Evolutionary conservation across 2,329 filamentous ascomycete species (phyloP), one percentile per base, ranked within the genome.

Genomic region (Coniochaeta ligniaria): DNA sequence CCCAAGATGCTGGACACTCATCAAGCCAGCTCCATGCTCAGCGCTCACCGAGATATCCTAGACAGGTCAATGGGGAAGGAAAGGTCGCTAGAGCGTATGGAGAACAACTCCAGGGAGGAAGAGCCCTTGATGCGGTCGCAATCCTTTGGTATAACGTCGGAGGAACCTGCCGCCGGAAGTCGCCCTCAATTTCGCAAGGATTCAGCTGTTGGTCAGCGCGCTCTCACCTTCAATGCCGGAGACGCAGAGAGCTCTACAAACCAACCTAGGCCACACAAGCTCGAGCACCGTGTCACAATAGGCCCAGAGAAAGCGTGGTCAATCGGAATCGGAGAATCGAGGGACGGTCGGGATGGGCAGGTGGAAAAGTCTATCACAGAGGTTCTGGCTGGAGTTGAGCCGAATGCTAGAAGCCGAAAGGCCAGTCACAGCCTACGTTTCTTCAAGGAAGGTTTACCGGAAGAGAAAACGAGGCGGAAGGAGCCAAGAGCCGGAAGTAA

Each of bases 361-460:
- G 85, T 88, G 7, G 85, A 88, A 65, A 83, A 86, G 69, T 86
- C 84, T n/a, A 83, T 88, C 58, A 78, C 83, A 6, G 83, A 87
- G 63, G 83, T 82, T 31, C 77, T 87, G 68, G 79, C 83, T 20
- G 84, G 84, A 2, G 75, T 82, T n/a, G 85, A 87, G 66, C 83
- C 78, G 47, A 86, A 83, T 66, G 82, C 82, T 54, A 82, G 86
- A 59, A 90, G 85, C 67, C 82, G 86, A 65, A 89, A 88, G 71
- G 82, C 86, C 43, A 88, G 85, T 66, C 85, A 88, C 70, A 87
- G 84, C 64, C 74, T 89, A 61, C 79, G 86, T 1, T 86, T 88
- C 67, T 89, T 89, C 76, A 86, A 84, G 63, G 85, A 88, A 70
- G 85, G 84, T 36, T 73, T 87, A 20, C 83, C 84, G 3, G 82